These are phyloP conservation scores for Malassezia arunalokei DNA, from an alignment of 1,284 basidiomycete genomes.

Conservation along the genomic window DNA sequence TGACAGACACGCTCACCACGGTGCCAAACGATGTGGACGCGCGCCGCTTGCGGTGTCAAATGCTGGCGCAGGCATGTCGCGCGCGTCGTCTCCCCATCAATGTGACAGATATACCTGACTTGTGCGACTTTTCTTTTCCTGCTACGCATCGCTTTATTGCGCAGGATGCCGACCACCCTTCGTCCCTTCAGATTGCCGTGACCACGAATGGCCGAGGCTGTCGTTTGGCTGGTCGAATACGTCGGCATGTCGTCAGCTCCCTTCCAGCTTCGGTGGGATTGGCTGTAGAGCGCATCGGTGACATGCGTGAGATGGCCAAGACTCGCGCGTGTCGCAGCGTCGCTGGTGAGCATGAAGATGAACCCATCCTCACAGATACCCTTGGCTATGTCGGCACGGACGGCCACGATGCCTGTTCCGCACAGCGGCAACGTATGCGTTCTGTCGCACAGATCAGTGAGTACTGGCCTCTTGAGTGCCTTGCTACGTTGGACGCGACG, in stretches of 20 bases:
- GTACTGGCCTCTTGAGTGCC: conserved; percentile 73
- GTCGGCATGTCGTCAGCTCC: conserved; percentile 66
- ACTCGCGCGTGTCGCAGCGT: conserved; percentile 18
- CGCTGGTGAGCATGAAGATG: conserved; percentile 6
- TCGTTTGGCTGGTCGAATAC: conserved; percentile 65
- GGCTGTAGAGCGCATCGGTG: conserved; percentile 66
- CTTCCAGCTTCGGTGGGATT: conserved; percentile 64
- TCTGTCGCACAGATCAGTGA: conserved; percentile 51
- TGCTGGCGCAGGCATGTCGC: conserved; percentile 28
- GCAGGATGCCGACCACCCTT: conserved; percentile 18
- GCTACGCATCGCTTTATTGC: conserved; percentile 66
- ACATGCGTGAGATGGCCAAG: conserved; percentile 58
- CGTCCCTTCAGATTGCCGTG: conserved; percentile 69
- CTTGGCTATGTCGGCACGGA: conserved; percentile 1
- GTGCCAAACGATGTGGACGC: conserved; percentile 18
- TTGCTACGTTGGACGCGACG: conserved; percentile 58
- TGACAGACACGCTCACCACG: conserved; percentile 38
- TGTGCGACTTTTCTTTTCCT: conserved; percentile 83
- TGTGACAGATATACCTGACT: conserved; percentile 67
- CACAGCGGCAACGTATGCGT: conserved; percentile 42
- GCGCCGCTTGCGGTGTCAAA: conserved; percentile 9
- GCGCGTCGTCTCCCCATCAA: conserved; percentile 61
- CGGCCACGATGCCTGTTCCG: conserved; percentile 5
- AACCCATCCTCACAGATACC: neutral
- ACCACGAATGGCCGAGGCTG: conserved; percentile 89